These are phyloP conservation scores for Abelmoschus esculentus DNA, from an alignment of 345 rosid species.

Conservation along the genomic window DNA sequence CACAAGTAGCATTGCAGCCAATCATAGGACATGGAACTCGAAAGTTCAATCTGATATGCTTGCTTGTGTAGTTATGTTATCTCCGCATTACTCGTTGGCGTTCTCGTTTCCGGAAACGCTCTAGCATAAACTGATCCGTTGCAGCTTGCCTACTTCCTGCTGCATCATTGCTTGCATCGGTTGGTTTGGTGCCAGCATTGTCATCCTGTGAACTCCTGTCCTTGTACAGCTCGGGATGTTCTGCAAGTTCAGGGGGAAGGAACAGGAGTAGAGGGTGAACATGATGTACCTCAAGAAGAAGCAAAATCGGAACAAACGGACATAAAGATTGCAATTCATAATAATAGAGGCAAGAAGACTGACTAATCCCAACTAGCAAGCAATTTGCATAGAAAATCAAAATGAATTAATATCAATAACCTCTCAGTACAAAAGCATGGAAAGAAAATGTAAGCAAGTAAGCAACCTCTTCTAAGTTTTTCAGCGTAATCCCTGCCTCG, in stretches of 20 bases:
- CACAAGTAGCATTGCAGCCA: neutral
- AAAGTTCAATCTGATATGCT: neutral
- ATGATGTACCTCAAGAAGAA: neutral
- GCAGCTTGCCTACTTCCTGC: constrained; percentile 88
- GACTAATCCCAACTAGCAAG: neutral
- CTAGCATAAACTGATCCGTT: constrained; percentile 83
- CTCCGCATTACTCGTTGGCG: constrained; percentile 89
- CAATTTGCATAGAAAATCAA: neutral
- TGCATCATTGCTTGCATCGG: constrained; percentile 41
- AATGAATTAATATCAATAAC: neutral
- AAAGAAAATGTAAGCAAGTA: constrained; percentile 17
- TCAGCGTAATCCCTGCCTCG: constrained; percentile 92
- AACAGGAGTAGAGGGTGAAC: neutral
- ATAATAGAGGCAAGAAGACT: neutral
- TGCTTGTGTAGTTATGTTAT: constrained; percentile 16
- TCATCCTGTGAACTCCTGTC: constrained; percentile 38
- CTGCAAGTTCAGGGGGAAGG: constrained; percentile 30
- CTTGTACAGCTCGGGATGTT: constrained; percentile 94
- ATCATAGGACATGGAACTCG: neutral
- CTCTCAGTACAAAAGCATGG: neutral
- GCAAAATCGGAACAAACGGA: neutral
- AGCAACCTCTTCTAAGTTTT: constrained; percentile 82
- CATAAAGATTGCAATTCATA: neutral
- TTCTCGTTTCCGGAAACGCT: constrained; percentile 92
- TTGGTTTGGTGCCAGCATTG: constrained; percentile 47